A percentile compares a stretch with the other conserved stretches of the same genome.
These are phyloP conservation scores for Colletotrichum eleusines DNA, from an alignment of 2,329 filamentous ascomycete species.

Conservation along the genomic window DNA sequence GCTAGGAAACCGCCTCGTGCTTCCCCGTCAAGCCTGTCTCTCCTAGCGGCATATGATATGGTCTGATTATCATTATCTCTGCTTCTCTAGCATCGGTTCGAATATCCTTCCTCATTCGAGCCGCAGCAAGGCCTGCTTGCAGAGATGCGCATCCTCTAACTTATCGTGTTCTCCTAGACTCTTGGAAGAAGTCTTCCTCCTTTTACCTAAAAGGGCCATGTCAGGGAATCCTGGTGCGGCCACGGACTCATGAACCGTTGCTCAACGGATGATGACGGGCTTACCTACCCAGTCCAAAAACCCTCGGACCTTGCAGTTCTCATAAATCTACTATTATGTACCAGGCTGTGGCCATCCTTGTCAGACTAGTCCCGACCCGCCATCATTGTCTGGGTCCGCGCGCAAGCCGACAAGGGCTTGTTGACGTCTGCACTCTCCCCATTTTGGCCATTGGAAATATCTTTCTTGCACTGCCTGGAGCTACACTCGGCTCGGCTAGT, in stretches of 20 bases:
- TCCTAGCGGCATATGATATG: neutral
- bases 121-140: neutral
- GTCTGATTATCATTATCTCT: neutral
- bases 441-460: slow-evolving; percentile 18
- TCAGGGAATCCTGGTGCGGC: neutral
- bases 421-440: neutral
- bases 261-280: slow-evolving; percentile 13
- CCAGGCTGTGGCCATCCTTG: slow-evolving; percentile 7
- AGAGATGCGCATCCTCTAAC: neutral
- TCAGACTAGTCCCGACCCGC: slow-evolving; percentile 19
- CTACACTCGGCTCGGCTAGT: slow-evolving; percentile 7
- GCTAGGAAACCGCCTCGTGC: neutral
- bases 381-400: slow-evolving; percentile 6
- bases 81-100: neutral
- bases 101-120: neutral
- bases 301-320: slow-evolving; percentile 8
- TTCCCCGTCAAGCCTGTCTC: slow-evolving; percentile 19
- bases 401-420: slow-evolving; percentile 19
- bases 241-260: slow-evolving; percentile 8
- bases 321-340: neutral
- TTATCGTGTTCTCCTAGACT: neutral
- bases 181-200: neutral
- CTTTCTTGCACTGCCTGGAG: neutral
- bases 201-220: neutral
- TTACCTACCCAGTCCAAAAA: neutral